Base-by-base conservation (phyloP, 2,329 filamentous ascomycete genomes). In the Talaromyces sp. region DNA sequence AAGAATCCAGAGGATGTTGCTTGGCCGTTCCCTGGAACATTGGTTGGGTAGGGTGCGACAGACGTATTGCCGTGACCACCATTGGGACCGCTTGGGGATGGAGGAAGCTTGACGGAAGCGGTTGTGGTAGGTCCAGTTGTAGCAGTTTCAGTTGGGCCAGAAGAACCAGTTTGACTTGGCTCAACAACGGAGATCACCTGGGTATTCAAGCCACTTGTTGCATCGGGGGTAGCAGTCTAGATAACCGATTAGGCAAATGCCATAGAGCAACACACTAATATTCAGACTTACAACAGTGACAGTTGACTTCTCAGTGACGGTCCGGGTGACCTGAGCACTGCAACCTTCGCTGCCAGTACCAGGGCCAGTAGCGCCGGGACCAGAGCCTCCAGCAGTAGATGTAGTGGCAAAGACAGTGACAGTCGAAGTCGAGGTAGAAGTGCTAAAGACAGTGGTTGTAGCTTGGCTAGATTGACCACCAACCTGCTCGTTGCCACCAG, bases 281-380 rank as follows among this genome's bases (percentile, higher is more conserved):
- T 36, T 11, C 10, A 50, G 5, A 67, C 69, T 50, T 70, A 73
- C 70, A 62, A 69, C 68, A 61, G 69, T 73, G 60, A 73, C 69
- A 36, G 70, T 72, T 52, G 69, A 64, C 28, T 70, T 73, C 36
- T 71, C 67, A n/a, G 69, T 71, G 17, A 69, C 68, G 11, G 67
- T 70, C 48, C 52, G 57, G n/a, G 50, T 54, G 22, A 31, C 59
- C 39, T 53, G 39, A 21, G 48, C 54, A 60, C 36, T 55, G 59
- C 55, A 57, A 19, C 19, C 37, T 19, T 54, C 36, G 35, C 37
- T 36, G 17, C 37, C 54, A 40, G 37, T 46, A 45, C 45, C 43
- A n/a, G 48, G 53, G 33, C 50, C 31, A 13, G 35, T 8, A 19
- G 37, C 25, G 35, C 35, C 31, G 35, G 46, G 51, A n/a, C 36